Percentiles rank a stretch among this genome's conserved stretches.
Conservation (phyloP, 768 basidiomycete genomes). For the Psilocybe cubensis region DNA sequence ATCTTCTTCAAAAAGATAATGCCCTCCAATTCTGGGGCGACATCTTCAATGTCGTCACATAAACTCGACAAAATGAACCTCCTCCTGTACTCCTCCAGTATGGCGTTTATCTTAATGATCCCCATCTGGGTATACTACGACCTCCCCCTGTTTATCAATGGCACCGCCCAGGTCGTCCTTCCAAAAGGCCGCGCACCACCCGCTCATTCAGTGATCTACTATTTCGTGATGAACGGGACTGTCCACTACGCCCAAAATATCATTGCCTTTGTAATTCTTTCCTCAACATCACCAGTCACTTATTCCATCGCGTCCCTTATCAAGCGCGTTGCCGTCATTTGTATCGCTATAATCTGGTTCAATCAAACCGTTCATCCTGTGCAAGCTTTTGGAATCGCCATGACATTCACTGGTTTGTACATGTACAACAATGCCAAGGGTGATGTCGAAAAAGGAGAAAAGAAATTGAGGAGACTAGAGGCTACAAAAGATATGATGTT, state of each 20-base stretch:
- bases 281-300: conserved; percentile 96
- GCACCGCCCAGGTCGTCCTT: conserved; percentile 45
- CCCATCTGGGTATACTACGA: conserved; percentile 95
- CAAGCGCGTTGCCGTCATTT: conserved; percentile 98
- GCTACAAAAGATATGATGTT: conserved; percentile 70
- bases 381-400: conserved; percentile 85
- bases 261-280: conserved; percentile 95
- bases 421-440: conserved; percentile 96
- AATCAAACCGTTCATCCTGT: conserved; percentile 81
- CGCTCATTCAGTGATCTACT: conserved; percentile 70
- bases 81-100: conserved; percentile 89
- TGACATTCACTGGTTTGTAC: conserved; percentile 91
- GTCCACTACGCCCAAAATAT: conserved; percentile 98
- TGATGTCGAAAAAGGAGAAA: conserved; percentile 93
- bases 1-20: conserved; percentile 99
- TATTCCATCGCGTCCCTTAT: conserved; percentile 98
- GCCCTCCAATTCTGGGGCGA: conserved; percentile 59
- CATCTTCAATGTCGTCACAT: conserved; percentile 48
- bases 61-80: conserved; percentile 98
- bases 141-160: conserved; percentile 65
- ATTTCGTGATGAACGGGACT: conserved; percentile 92
- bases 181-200: conserved; percentile 43
- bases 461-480: conserved; percentile 78
- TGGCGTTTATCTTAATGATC: conserved; percentile 95
- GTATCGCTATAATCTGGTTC: conserved; percentile 98